Percentiles rank a stretch among this genome's conserved stretches.
These are phyloP conservation scores for Bacidia rubella DNA, from an alignment of 495 filamentous ascomycete species.

Conservation along the genomic window DNA sequence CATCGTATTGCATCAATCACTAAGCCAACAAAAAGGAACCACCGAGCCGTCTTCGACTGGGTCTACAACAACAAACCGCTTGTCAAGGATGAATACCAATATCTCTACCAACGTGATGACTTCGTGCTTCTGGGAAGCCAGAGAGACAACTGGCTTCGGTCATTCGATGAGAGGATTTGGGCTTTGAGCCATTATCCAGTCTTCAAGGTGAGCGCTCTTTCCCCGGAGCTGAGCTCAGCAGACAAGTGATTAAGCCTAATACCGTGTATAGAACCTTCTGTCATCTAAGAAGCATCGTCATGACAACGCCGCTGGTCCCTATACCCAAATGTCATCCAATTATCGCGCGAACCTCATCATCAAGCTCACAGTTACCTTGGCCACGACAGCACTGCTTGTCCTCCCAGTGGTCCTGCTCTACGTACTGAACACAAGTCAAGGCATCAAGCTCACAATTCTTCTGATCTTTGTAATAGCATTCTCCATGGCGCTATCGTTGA, in stretches of 20 bases:
- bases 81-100: neutral
- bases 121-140: neutral
- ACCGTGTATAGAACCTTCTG: neutral
- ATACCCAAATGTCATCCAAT: neutral
- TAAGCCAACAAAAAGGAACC: neutral
- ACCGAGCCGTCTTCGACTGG: neutral
- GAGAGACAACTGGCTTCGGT: slow-evolving; percentile 1
- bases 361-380: neutral
- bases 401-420: slow-evolving; percentile 5
- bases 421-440: neutral
- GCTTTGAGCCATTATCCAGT: neutral
- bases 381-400: neutral
- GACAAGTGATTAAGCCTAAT: neutral
- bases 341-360: slow-evolving; percentile 1
- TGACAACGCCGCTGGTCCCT: neutral
- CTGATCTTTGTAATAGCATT: slow-evolving; percentile 22
- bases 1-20: neutral
- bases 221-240: neutral
- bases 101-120: slow-evolving; percentile 4
- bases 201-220: neutral
- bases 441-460: slow-evolving; percentile 13
- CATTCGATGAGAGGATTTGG: neutral
- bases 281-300: neutral
- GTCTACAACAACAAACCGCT: slow-evolving; percentile 5
- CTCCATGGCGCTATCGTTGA: slow-evolving; percentile 17